phyloP scores from a whole-genome alignment of 768 basidiomycete genomes.

The Asterophora parasitica region DNA sequence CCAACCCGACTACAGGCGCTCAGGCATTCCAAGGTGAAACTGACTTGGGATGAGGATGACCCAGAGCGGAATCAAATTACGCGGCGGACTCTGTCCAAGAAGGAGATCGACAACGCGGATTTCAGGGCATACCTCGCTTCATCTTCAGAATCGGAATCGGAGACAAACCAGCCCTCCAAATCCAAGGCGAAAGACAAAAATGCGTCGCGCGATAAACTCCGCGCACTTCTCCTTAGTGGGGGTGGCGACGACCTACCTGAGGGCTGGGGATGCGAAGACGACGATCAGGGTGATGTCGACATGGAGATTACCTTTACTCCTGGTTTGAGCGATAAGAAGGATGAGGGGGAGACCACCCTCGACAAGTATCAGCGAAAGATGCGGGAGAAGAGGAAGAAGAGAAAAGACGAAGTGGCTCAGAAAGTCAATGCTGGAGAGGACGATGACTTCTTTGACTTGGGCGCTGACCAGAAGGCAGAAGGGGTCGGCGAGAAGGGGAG shows the following conservation, averaged over 20 bases:
- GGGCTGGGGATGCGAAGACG: slow-evolving; percentile 64
- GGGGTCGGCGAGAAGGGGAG: slow-evolving; percentile 11
- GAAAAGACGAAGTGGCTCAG: slow-evolving; percentile 56
- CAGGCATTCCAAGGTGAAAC: slow-evolving; percentile 94
- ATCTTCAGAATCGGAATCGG: slow-evolving; percentile 54
- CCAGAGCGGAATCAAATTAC: slow-evolving; percentile 79
- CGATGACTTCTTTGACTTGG: slow-evolving; percentile 75
- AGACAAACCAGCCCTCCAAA: slow-evolving; percentile 19
- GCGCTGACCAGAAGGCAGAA: slow-evolving; percentile 36
- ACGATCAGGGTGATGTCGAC: slow-evolving; percentile 54
- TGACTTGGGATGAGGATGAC: slow-evolving; percentile 99
- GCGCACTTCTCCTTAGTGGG: slow-evolving; percentile 62
- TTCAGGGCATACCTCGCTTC: slow-evolving; percentile 78
- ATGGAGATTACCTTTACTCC: slow-evolving; percentile 97
- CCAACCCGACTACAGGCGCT: slow-evolving; percentile 57
- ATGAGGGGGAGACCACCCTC: slow-evolving; percentile 78
- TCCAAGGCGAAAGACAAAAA: slow-evolving; percentile 31
- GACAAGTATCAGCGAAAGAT: slow-evolving; percentile 87
- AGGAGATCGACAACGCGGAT: slow-evolving; percentile 90
- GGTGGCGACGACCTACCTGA: slow-evolving; percentile 72
- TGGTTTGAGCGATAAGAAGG: slow-evolving; percentile 57
- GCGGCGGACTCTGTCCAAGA: slow-evolving; percentile 68
- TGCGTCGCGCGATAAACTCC: slow-evolving; percentile 61
- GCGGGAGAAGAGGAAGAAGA: slow-evolving; percentile 81
- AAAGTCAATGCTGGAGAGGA: slow-evolving; percentile 17